phyloP scores from a whole-genome alignment of 2,329 filamentous ascomycete genomes.

The Colletotrichum scovillei region DNA sequence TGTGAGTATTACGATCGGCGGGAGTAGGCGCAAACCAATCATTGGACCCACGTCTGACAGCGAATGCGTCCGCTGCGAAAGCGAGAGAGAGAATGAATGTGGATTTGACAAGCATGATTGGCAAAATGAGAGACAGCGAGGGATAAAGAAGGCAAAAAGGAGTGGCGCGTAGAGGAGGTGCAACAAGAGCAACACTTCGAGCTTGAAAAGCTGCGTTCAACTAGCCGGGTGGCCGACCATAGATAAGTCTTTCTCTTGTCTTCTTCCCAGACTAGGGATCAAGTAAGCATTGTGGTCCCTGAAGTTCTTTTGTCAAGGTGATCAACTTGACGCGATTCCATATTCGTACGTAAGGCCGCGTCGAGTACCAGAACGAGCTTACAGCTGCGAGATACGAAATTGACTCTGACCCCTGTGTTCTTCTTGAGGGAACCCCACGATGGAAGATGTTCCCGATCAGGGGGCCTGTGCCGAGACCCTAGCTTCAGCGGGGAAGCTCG shows the following conservation, averaged over 20 bases:
- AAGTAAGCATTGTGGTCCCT: not conserved
- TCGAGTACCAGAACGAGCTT: slow-evolving; percentile 4
- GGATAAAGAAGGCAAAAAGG: not conserved
- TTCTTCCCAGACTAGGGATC: not conserved
- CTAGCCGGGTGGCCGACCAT: not conserved
- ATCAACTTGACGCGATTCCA: slow-evolving; percentile 11
- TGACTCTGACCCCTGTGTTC: slow-evolving; percentile 1
- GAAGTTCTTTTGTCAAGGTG: slow-evolving; percentile 1
- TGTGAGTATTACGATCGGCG: slow-evolving; percentile 15
- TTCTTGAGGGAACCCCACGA: not conserved
- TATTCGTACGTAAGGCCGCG: slow-evolving; percentile 14
- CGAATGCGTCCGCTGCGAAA: slow-evolving; percentile 25
- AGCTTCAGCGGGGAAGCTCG: not conserved
- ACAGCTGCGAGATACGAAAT: slow-evolving; percentile 21
- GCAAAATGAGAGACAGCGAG: not conserved
- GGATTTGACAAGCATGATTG: slow-evolving; percentile 20
- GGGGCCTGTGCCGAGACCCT: slow-evolving; percentile 5
- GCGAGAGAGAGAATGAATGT: slow-evolving; percentile 5
- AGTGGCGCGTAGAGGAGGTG: not conserved
- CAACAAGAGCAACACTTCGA: too few species aligned
- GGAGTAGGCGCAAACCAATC: slow-evolving; percentile 29
- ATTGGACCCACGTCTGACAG: slow-evolving; percentile 6
- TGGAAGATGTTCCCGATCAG: slow-evolving; percentile 20
- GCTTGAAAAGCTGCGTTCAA: too few species aligned
- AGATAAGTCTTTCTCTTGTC: not conserved